Base-by-base conservation (phyloP, 1,139 yeast genomes). In the Taphrina communis region DNA sequence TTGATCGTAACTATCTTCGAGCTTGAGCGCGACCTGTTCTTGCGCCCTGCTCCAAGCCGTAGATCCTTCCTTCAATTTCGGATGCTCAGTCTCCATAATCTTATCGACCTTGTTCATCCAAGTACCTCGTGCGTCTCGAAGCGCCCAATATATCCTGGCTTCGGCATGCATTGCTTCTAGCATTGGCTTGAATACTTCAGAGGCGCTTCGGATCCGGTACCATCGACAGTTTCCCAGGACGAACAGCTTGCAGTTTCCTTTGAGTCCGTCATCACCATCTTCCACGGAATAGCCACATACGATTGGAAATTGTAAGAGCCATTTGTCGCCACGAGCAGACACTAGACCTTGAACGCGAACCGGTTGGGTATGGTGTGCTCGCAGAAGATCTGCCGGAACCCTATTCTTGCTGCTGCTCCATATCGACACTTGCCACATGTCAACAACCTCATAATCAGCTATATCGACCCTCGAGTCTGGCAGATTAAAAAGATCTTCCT, bases 161-260 rank as follows among this genome's bases (percentile, higher is more conserved):
- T 53, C 58, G 9, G 21, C 42, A 17, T 53, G 58, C 58, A 53
- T 53, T 11, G 39, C 17, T 11, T n/a, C 36, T 17, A 53, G 35
- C 58, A 38, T 53, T n/a, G 42, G 21, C 6, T 31, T 31, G 21
- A 53, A 53, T 21, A 36, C 17, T n/a, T 35, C 25, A 8, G 58
- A 36, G 17, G 42, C 42, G 21, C 42, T 36, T n/a, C 58, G 35
- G 19, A 53, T 35, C 19, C 35, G 11, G 58, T 53, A 53, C 58
- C 58, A 53, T 17, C 58, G 42, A 38, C 58, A 53, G 35, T 53
- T 38, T 9, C 58, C 58, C 42, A 53, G 58, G 7, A 42, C 58
- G 35, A 35, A 53, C 42, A 53, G 12, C 12, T 53, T 53, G n/a
- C 58, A 53, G 12, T 53, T 36, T 8, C 58, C 58, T 1, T 35